phyloP scores from a whole-genome alignment of 75 land plant species.

The Pinus albicaulis region DNA sequence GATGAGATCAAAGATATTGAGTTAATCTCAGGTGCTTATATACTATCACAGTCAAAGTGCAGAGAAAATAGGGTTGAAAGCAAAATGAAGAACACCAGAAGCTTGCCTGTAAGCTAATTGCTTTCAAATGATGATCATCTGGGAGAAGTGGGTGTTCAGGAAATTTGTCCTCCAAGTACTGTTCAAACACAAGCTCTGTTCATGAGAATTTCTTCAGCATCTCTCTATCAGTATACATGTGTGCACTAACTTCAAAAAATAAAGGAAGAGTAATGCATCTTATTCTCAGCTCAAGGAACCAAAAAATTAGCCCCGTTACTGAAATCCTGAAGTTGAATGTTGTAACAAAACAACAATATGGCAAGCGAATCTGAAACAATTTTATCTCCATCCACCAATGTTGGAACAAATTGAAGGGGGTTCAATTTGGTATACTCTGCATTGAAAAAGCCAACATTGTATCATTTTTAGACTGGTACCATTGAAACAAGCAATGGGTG shows the following conservation, averaged over 20 bases:
- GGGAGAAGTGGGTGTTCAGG: constrained; percentile 48
- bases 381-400: constrained; percentile 41
- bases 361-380: constrained; percentile 50
- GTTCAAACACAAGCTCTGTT: neutral
- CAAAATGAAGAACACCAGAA: neutral
- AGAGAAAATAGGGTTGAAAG: neutral
- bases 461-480: neutral
- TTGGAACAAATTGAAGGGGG: constrained; percentile 42
- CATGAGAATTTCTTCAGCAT: too few species aligned
- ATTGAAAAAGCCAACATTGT: neutral
- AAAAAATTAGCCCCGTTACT: neutral
- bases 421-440: constrained; percentile 41
- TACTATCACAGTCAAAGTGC: neutral
- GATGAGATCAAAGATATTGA: too few species aligned
- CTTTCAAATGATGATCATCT: constrained; percentile 24
- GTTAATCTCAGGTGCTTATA: too few species aligned
- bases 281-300: neutral
- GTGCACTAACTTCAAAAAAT: too few species aligned
- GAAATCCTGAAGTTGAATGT: neutral
- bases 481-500: neutral
- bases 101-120: constrained; percentile 44
- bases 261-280: neutral
- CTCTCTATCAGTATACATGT: too few species aligned
- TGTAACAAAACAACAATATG: constrained; percentile 30
- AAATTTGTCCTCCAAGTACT: constrained; percentile 62